Base-by-base conservation (phyloP, 352 stramenopile genomes). In the Globisporangium radiosum region DNA sequence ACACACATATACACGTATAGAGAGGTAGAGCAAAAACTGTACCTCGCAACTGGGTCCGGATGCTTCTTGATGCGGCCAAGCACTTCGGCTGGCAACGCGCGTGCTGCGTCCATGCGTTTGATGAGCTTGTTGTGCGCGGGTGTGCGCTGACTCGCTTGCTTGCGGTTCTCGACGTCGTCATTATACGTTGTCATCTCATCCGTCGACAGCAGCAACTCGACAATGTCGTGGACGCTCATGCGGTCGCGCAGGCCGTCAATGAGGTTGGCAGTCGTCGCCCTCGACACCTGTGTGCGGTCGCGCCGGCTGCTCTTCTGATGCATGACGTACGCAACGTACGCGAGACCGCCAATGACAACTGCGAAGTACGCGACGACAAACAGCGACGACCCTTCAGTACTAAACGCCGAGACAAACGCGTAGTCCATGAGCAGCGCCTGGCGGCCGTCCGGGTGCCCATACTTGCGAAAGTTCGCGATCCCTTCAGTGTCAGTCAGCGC, bases 381-480 rank as follows among this genome's bases (percentile, higher is more conserved):
- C 7, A 91, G 52, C 38, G 79, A 78, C 9, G 76, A 75, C 39
- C 66, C 72, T 25, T 72, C 70, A 4, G 68, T 44, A 13, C 7
- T 62, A 50, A 90, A 87, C 17, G 66, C 59, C 49, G 80, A 90
- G 33, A 80, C 65, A 49, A 90, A 85, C 13, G 78, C 81, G 56
- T 90, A 83, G 50, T 87, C 66, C 64, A 91, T 77, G 11, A 88
- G 72, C 65, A 85, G 76, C n/a, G 85, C 84, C 67, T 89, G 80
- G 8, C 59, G 76, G 7, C 85, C 85, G 53, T 95, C 85, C 15
- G 85, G 85, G 59, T 95, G 85, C 33, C 85, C 85, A 57, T 80
- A 93, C 53, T 86, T 86, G 51, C 70, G 73, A 62, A 84, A 95
- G 60, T 95, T 95, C 42, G 80, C 71, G 39, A 93, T 92, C 37